A percentile compares a stretch with the other conserved stretches of the same genome.
Evolutionary conservation across 2,329 filamentous ascomycete species (phyloP).

Genomic region (Nemania sp.): DNA sequence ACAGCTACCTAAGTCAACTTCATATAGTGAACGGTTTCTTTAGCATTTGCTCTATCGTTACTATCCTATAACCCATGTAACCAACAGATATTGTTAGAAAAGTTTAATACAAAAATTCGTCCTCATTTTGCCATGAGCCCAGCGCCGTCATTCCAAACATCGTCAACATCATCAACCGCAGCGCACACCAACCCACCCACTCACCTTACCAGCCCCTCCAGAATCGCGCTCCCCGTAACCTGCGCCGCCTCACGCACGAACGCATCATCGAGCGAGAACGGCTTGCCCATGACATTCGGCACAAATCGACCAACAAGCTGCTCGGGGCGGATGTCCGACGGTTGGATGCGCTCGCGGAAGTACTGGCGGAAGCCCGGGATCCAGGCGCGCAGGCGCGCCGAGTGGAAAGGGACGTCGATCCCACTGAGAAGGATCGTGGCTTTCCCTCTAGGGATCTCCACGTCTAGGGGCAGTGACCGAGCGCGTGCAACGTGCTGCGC

Average conservation of each 20-base stretch:
- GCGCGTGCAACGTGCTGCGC: background rate
- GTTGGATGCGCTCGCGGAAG: slow-evolving; percentile 10
- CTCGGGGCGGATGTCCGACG: slow-evolving; percentile 17
- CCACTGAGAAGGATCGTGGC: slow-evolving; percentile 19
- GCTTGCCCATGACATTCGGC: slow-evolving; percentile 17
- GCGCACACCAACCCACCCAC: no score
- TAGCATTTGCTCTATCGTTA: no score
- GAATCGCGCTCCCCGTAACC: slow-evolving; percentile 29
- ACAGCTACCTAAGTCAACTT: no score
- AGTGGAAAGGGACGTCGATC: slow-evolving; percentile 25
- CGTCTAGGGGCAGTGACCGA: slow-evolving; percentile 14
- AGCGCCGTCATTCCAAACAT: no score
- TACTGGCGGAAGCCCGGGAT: slow-evolving; percentile 18
- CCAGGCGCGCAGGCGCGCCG: slow-evolving; percentile 17
- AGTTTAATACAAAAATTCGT: no score
- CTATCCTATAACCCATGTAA: no score
- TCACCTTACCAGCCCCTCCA: background rate
- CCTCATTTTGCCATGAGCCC: no score
- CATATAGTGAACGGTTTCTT: no score
- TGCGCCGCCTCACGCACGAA: slow-evolving; percentile 22
- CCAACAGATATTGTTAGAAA: no score
- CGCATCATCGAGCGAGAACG: slow-evolving; percentile 15
- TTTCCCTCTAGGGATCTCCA: slow-evolving; percentile 19
- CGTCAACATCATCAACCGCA: no score
- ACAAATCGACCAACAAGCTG: slow-evolving; percentile 11